Evolutionary conservation across 1,284 basidiomycete species (phyloP), one percentile per base, ranked within the genome.

Genomic region (Ustilago loliicola): DNA sequence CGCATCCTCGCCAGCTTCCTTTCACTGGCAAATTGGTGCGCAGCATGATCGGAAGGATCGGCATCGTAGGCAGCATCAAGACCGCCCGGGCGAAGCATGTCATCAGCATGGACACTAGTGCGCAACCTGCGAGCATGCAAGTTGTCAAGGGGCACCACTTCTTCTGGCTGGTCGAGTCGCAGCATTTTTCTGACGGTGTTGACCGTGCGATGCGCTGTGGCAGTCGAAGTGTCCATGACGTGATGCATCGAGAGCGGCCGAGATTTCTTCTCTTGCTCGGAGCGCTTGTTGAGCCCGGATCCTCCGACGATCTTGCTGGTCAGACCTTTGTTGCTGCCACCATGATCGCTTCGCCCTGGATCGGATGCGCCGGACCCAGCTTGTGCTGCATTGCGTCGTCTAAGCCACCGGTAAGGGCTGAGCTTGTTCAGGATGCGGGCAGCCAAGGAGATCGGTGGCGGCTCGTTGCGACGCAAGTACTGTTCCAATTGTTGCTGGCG

Each of bases 321-420:
- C 1, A 61, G 62, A 23, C 50, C 57, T 17, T 47, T 40, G 42
- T 30, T 48, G 38, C 61, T 58, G 21, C 53, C 45, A 8, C 54
- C 69, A 11, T 56, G 50, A 27, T 70, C 69, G 53, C 72, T 75
- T 19, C 59, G 51, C 1, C 48, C 68, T 1, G 63, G 53, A 2
- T 72, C 66, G 1, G 76, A 71, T 2, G 56, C 48, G 10, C 58
- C 59, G 15, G 73, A 62, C 6, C 61, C 65, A 4, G 57, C 53
- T 3, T 62, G 66, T 3, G 72, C 75, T 15, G 91, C 91, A 77
- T 92, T 91, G n/a, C 52, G 74, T 23, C 70, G 59, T 21, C 69
- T 72, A n/a, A 95, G 87, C 90, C 92, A 93, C 21, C 92, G 90
- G 86, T 98, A 98, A 0, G 96, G 96, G 84, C 98, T 98, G 40